Base-by-base conservation (phyloP, 2,329 filamentous ascomycete species). In the Cercospora sesami region DNA sequence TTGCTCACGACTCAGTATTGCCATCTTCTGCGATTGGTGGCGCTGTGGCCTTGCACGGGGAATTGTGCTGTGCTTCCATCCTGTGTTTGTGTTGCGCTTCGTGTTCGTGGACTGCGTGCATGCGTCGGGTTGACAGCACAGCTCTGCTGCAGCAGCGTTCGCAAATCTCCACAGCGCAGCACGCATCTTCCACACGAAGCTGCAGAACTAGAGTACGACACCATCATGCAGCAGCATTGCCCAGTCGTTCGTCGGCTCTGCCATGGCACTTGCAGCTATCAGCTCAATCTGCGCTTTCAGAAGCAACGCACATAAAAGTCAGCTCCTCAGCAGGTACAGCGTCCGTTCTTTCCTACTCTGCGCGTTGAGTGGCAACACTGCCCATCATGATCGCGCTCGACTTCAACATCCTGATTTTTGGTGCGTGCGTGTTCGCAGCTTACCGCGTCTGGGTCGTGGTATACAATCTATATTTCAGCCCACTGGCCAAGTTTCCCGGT, bases 401-500 rank as follows among this genome's bases (percentile, higher is more conserved):
- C 28, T 36, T 18, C 1, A 59, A 59, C 5, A 21, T 36, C 30
- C 55, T 66, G 1, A 33, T 64, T 18, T 23, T 42, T 42, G 18
- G 45, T 8, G 28, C 51, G n/a, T 18, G 61, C n/a, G 51, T 33
- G 60, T 42, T 67, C 51, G 7, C 57, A n/a, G 30, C 57, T 61
- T 61, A 68, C 18, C 57, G 39, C 14, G 21, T 68, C 30, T 59
- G 23, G 26, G 12, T 67, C 18, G 23, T 67, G 31, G 18, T 67
- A n/a, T 75, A 76, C 60, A 72, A 77, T 21, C 66, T 79, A 3
- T 77, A 70, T 67, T 74, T 78, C 48, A 73, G 75, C 68, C 79
- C 78, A n/a, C 60, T 80, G 12, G 73, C 78, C 16, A 73, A 74
- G 12, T 75, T 79, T 48, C 79, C 78, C 1, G 79, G 79, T 9